Percentiles rank a stretch among this genome's conserved stretches.
Evolutionary conservation across 2,329 filamentous ascomycete species (phyloP).

Genomic region (Cladosporium halotolerans): DNA sequence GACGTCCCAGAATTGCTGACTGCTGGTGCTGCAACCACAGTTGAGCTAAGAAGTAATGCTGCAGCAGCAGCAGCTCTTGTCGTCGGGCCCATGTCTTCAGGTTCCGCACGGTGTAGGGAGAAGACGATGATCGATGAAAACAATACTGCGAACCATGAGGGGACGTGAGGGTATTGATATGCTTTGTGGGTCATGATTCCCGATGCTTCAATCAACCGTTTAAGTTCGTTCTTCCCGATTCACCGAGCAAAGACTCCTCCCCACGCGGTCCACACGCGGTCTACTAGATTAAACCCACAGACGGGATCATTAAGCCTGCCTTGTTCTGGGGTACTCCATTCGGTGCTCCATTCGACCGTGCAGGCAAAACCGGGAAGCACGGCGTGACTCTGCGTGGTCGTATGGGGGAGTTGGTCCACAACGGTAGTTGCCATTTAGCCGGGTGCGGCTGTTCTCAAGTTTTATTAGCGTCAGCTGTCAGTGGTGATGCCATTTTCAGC

Average conservation of each 20-base stretch:
- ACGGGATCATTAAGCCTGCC: conserved; percentile 9
- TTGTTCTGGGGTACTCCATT: conserved; percentile 10
- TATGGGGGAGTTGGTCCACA: not conserved
- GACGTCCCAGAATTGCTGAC: conserved; percentile 37
- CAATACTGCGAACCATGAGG: conserved; percentile 6
- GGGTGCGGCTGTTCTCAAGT: conserved; percentile 7
- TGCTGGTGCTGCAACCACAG: conserved; percentile 7
- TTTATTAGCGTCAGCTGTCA: not conserved
- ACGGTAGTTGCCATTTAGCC: conserved; percentile 8
- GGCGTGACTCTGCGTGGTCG: not conserved
- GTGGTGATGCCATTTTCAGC: too few species aligned
- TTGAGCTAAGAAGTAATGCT: conserved; percentile 9
- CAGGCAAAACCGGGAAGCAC: conserved; percentile 11
- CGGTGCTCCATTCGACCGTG: conserved; percentile 11
- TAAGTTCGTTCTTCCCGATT: not conserved
- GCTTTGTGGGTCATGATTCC: not conserved
- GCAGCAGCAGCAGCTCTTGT: conserved; percentile 11
- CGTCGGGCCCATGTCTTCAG: conserved; percentile 5
- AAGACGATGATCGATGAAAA: conserved; percentile 6
- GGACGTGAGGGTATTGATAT: conserved; percentile 1
- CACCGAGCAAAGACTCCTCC: conserved; percentile 1
- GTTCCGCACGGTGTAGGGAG: not conserved
- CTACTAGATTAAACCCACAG: conserved; percentile 1
- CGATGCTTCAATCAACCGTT: not conserved
- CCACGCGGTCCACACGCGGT: not conserved